Percentiles rank a stretch among this genome's conserved stretches.
Evolutionary conservation across 208 protist species (phyloP).

Genomic region (Leptomonas pyrrhocoris): DNA sequence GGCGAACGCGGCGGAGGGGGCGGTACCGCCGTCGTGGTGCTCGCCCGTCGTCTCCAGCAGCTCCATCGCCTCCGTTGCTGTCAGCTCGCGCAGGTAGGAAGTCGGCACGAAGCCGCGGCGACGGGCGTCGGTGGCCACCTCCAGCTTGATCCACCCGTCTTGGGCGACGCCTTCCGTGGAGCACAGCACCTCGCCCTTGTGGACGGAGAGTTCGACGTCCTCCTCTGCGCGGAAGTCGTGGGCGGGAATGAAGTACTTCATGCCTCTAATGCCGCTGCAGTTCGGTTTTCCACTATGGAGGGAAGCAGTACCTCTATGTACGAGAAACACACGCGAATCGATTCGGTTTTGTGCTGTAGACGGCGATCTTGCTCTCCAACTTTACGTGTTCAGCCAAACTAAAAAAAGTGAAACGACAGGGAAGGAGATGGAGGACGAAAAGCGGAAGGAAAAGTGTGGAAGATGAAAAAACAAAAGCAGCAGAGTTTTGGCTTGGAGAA

Average conservation of each 20-base stretch:
- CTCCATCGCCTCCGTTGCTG: constrained; percentile 13
- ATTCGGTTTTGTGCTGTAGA: too few species aligned
- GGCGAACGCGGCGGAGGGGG: not conserved
- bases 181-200: constrained; percentile 65
- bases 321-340: too few species aligned
- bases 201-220: constrained; percentile 72
- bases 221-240: constrained; percentile 82
- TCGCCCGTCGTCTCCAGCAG: constrained; percentile 3
- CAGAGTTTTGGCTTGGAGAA: too few species aligned
- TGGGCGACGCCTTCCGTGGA: constrained; percentile 50
- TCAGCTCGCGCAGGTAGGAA: constrained; percentile 68
- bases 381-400: too few species aligned
- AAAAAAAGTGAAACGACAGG: too few species aligned
- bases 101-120: constrained; percentile 81
- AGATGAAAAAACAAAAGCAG: not conserved
- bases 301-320: too few species aligned
- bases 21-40: not conserved
- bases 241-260: constrained; percentile 54
- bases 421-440: too few species aligned
- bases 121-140: constrained; percentile 32
- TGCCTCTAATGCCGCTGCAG: too few species aligned
- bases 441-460: not conserved
- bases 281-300: too few species aligned
- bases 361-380: too few species aligned
- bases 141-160: constrained; percentile 87